phyloP scores from a whole-genome alignment of 2,329 filamentous ascomycete genomes.

The Balansia obtecta region DNA sequence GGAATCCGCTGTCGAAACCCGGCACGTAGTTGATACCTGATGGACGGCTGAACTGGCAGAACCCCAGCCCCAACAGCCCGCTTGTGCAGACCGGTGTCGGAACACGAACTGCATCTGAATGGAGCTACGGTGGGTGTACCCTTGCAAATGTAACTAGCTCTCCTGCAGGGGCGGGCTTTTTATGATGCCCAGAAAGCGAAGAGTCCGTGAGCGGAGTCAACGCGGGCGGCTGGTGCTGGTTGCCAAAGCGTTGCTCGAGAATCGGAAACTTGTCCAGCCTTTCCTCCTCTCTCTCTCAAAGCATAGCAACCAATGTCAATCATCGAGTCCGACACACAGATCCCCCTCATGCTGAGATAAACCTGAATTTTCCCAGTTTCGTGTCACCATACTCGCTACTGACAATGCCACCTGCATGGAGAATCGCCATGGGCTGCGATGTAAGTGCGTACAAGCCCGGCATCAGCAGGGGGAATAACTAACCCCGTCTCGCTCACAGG shows the following conservation, averaged over 20 bases:
- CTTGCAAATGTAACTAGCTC: neutral
- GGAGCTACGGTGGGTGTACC: neutral
- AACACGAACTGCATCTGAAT: neutral
- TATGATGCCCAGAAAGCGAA: neutral
- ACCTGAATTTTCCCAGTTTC: too few relatives aligned
- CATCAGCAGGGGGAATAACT: neutral
- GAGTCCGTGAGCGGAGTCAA: neutral
- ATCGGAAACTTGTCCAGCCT: too few relatives aligned
- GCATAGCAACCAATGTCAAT: too few relatives aligned
- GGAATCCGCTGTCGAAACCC: constrained; percentile 8
- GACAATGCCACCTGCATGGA: constrained; percentile 36
- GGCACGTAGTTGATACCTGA: neutral
- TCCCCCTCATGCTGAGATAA: too few relatives aligned
- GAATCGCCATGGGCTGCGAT: constrained; percentile 41
- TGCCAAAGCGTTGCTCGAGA: too few relatives aligned
- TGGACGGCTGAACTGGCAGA: neutral
- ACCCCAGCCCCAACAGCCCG: neutral
- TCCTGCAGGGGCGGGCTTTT: neutral
- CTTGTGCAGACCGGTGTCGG: neutral
- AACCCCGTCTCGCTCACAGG: constrained; percentile 22
- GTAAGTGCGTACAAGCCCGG: constrained; percentile 22
- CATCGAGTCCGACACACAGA: too few relatives aligned
- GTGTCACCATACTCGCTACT: neutral
- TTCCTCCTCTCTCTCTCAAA: too few relatives aligned
- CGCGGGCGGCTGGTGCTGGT: too few relatives aligned